phyloP scores from a whole-genome alignment of 1,284 basidiomycete species.

The Boletus mariae region DNA sequence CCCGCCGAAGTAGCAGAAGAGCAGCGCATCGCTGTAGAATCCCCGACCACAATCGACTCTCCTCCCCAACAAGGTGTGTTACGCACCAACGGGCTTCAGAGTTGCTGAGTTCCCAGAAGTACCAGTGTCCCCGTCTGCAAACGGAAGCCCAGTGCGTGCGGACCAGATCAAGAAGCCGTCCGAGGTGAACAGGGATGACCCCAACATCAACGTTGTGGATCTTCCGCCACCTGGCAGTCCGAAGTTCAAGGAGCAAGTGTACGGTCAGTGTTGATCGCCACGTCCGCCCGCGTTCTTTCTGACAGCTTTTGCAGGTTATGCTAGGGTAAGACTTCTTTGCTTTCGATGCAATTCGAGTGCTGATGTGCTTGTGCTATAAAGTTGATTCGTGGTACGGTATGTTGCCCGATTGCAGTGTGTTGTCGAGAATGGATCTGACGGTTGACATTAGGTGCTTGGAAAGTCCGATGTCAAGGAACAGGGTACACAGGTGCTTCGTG shows the following conservation, averaged over 20 bases:
- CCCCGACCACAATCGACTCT: constrained; percentile 27
- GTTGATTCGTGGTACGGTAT: constrained; percentile 46
- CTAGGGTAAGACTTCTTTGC: constrained; percentile 21
- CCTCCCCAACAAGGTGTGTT: constrained; percentile 38
- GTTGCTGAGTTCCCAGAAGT: constrained; percentile 21
- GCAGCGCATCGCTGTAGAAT: constrained; percentile 20
- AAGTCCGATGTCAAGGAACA: constrained; percentile 42
- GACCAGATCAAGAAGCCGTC: constrained; percentile 26
- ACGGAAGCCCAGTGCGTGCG: constrained; percentile 30
- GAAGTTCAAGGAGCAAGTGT: constrained; percentile 48
- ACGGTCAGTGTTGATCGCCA: constrained; percentile 35
- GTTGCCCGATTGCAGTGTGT: constrained; percentile 13
- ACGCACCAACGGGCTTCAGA: neutral
- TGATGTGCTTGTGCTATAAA: constrained; percentile 13
- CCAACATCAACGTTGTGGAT: constrained; percentile 27
- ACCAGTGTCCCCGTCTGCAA: constrained; percentile 35
- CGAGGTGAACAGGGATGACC: constrained; percentile 26
- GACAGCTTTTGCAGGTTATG: constrained; percentile 27
- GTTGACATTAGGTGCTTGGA: constrained; percentile 23
- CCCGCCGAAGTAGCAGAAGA: constrained; percentile 1
- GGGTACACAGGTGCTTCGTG: constrained; percentile 44
- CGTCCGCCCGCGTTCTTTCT: neutral
- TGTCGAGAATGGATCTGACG: constrained; percentile 3
- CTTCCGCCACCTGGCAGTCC: constrained; percentile 23
- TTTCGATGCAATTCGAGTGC: neutral